These are phyloP conservation scores for Opeltia flavorubescens DNA, from an alignment of 495 filamentous ascomycete genomes.

Conservation along the genomic window DNA sequence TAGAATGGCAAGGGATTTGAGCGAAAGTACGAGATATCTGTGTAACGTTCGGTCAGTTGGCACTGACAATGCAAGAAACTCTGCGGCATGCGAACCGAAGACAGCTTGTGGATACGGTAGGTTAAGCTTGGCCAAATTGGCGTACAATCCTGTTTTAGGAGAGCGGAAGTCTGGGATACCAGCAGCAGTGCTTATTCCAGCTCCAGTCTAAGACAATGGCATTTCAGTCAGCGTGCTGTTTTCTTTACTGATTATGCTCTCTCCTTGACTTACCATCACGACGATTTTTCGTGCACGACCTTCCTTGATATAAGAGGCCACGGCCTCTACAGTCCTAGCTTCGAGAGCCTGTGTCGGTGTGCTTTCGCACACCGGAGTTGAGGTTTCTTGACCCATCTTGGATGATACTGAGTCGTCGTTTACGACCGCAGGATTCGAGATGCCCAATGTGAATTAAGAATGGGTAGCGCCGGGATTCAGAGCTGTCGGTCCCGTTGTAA, in stretches of 20 bases:
- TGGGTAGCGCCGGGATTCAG: too few species aligned
- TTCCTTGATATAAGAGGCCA: conserved; percentile 63
- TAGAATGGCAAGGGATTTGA: conserved; percentile 83
- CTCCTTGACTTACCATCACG: conserved; percentile 45
- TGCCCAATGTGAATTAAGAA: too few species aligned
- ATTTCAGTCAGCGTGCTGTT: background rate
- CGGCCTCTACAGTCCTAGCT: conserved; percentile 49
- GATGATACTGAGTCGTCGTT: background rate
- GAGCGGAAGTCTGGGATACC: conserved; percentile 84
- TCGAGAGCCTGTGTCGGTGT: conserved; percentile 49
- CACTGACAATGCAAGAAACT: background rate
- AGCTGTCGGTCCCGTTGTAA: too few species aligned
- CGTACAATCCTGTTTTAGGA: conserved; percentile 74
- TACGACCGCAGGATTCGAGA: too few species aligned
- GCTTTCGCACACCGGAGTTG: conserved; percentile 45
- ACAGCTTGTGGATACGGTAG: conserved; percentile 64
- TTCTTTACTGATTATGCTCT: background rate
- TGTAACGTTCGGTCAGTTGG: conserved; percentile 45
- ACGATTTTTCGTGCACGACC: conserved; percentile 55
- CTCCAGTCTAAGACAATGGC: conserved; percentile 26
- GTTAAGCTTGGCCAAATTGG: conserved; percentile 71
- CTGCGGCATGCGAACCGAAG: background rate
- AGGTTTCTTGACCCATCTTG: conserved; percentile 60
- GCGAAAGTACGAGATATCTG: conserved; percentile 80
- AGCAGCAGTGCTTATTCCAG: conserved; percentile 59